These are phyloP conservation scores for Flaveria trinervia DNA, from an alignment of 129 eudicot species.

Conservation along the genomic window DNA sequence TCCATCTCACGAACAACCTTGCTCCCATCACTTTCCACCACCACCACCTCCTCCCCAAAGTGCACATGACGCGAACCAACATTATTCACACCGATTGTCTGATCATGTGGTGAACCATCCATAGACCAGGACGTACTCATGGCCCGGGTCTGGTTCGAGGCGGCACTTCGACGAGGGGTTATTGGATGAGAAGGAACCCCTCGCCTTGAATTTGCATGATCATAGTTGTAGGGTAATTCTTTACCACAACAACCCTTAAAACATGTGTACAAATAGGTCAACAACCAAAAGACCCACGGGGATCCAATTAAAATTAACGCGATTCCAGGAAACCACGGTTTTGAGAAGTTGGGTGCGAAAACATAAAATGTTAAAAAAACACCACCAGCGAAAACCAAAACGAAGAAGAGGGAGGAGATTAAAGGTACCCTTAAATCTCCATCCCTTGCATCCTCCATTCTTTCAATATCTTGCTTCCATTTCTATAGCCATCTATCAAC, in stretches of 20 bases:
- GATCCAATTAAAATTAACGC: conserved; percentile 56
- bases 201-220: conserved; percentile 38
- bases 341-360: conserved; percentile 41
- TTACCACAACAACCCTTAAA: conserved; percentile 46
- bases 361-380: conserved; percentile 52
- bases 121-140: conserved; percentile 17
- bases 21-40: conserved; percentile 44
- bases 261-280: conserved; percentile 64
- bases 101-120: conserved; percentile 21
- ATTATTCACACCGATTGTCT: conserved; percentile 8
- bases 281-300: conserved; percentile 76
- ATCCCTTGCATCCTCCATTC: conserved; percentile 68
- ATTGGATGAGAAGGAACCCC: conserved; percentile 19
- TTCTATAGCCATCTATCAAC: conserved; percentile 18
- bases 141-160: conserved; percentile 21
- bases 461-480: conserved; percentile 31
- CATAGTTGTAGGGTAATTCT: conserved; percentile 1
- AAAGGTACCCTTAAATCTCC: conserved; percentile 72
- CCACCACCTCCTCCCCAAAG: conserved; percentile 50
- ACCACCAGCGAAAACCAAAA: conserved; percentile 60
- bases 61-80: conserved; percentile 41
- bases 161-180: conserved; percentile 21
- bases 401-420: conserved; percentile 55
- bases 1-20: conserved; percentile 37
- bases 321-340: conserved; percentile 58